Evolutionary conservation across 2,329 filamentous ascomycete species (phyloP).

Genomic region (Colletotrichum gloeosporioides): DNA sequence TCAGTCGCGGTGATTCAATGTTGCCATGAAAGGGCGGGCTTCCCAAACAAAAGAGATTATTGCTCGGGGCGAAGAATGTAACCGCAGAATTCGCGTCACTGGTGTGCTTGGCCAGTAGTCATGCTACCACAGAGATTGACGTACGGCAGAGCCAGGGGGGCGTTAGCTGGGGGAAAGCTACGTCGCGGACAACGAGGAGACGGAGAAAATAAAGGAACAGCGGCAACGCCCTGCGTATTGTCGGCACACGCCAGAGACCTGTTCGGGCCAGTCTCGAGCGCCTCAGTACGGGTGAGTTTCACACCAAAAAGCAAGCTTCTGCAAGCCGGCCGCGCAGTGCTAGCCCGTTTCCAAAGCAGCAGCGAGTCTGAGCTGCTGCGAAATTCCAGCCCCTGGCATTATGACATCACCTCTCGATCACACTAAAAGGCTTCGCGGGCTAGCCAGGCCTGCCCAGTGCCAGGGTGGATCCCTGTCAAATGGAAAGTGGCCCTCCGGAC

Average conservation of each 20-base stretch:
- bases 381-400: not conserved
- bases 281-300: constrained; percentile 6
- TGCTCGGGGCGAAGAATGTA: not conserved
- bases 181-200: not conserved
- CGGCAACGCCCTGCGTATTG: not conserved
- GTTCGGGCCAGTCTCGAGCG: not conserved
- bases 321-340: not conserved
- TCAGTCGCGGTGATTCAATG: not conserved
- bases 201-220: not conserved
- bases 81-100: constrained; percentile 12
- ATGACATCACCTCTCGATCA: constrained; percentile 16
- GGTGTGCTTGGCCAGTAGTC: constrained; percentile 7
- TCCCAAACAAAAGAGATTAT: not conserved
- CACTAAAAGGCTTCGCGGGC: not conserved
- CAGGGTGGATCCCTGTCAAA: not conserved
- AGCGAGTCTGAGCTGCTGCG: not conserved
- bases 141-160: not conserved
- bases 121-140: not conserved
- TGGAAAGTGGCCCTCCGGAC: not conserved
- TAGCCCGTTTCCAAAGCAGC: constrained; percentile 11
- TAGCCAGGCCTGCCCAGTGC: not conserved
- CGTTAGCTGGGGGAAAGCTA: not conserved
- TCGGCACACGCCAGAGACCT: not conserved
- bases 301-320: constrained; percentile 16
- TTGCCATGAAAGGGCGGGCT: not conserved